Conservation (phyloP, 2,329 filamentous ascomycete genomes). For the Cladorrhinum sp. region DNA sequence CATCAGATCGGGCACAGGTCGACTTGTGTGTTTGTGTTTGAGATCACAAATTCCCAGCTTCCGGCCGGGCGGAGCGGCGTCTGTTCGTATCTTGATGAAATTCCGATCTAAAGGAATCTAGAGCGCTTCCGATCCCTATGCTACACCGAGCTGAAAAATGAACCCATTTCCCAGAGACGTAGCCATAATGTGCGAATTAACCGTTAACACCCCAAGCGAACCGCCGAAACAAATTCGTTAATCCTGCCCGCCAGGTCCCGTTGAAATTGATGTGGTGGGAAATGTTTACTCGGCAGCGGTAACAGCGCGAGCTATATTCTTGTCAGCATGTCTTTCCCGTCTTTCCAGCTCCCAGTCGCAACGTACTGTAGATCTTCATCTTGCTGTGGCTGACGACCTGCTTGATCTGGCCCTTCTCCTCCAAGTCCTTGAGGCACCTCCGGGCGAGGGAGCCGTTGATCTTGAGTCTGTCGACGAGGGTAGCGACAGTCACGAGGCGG, state of each 20-base stretch:
- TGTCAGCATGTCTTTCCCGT: constrained; percentile 24
- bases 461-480: constrained; percentile 99
- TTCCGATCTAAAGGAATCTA: constrained; percentile 34
- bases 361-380: constrained; percentile 94
- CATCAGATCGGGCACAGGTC: constrained; percentile 10
- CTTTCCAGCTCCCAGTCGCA: not conserved
- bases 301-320: constrained; percentile 57
- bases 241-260: constrained; percentile 26
- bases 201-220: constrained; percentile 29
- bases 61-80: constrained; percentile 19
- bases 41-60: constrained; percentile 22
- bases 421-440: constrained; percentile 83
- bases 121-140: constrained; percentile 38
- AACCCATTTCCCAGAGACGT: constrained; percentile 31
- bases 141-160: constrained; percentile 34
- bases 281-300: constrained; percentile 46
- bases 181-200: constrained; percentile 31
- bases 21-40: constrained; percentile 5
- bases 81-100: constrained; percentile 31
- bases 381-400: constrained; percentile 95
- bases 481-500: constrained; percentile 97
- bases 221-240: constrained; percentile 29
- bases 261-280: constrained; percentile 23
- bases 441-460: constrained; percentile 98
- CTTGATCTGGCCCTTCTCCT: constrained; percentile 99